Conservation (phyloP, 1,284 basidiomycete species). For the Nidula niveotomentosa region DNA sequence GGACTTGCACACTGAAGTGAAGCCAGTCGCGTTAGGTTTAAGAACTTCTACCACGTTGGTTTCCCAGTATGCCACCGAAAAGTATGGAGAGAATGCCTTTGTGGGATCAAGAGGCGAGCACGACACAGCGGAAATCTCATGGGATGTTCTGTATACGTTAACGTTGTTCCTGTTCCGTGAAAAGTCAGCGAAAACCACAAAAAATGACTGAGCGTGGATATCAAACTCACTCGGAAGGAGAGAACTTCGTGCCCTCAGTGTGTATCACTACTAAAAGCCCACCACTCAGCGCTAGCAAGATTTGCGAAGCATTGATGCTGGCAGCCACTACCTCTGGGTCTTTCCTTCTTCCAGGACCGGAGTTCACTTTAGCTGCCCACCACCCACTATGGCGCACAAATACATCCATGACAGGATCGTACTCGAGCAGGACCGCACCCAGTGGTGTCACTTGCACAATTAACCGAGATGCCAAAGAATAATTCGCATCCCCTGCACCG, state of each 20-base stretch:
- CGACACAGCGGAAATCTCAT: conserved; percentile 67
- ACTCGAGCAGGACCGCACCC: conserved; percentile 55
- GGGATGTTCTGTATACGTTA: conserved; percentile 5
- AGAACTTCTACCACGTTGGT: conserved; percentile 66
- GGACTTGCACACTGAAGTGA: conserved; percentile 45
- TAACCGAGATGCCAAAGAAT: conserved; percentile 51
- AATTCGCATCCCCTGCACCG: conserved; percentile 16
- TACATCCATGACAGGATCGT: conserved; percentile 34
- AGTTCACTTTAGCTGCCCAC: conserved; percentile 22
- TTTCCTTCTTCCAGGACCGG: conserved; percentile 1
- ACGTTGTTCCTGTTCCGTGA: neutral
- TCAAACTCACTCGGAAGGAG: conserved; percentile 32
- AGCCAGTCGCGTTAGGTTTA: conserved; percentile 49
- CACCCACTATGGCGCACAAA: conserved; percentile 19
- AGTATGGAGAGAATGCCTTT: conserved; percentile 43
- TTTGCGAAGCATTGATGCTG: conserved; percentile 59
- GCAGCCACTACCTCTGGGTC: conserved; percentile 60
- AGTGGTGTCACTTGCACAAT: conserved; percentile 73
- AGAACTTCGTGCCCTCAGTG: conserved; percentile 36
- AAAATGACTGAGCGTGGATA: neutral
- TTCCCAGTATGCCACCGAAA: conserved; percentile 80
- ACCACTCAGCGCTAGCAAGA: conserved; percentile 69
- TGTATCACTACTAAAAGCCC: conserved; percentile 52
- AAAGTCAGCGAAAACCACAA: neutral
- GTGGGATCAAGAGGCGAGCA: conserved; percentile 52